Conservation (phyloP, 768 basidiomycete species). For the Pulveroboletus sp. region DNA sequence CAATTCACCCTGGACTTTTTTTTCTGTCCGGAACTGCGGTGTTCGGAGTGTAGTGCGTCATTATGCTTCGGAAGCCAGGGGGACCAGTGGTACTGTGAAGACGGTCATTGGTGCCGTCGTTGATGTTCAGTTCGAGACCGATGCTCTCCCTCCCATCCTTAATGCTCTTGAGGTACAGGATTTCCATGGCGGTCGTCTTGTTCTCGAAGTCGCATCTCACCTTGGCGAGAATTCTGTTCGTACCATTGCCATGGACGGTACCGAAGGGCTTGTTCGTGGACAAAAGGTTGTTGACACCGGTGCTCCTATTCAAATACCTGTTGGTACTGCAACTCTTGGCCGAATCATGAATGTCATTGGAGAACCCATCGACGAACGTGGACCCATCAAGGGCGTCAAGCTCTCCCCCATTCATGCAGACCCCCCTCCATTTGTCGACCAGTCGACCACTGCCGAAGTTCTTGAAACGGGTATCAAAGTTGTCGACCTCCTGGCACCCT, state of each 20-base stretch:
- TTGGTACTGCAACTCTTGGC: conserved; percentile 90
- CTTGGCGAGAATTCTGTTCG: conserved; percentile 99
- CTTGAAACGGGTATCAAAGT: conserved; percentile 99
- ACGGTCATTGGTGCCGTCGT: conserved; percentile 99
- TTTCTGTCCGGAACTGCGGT: background rate
- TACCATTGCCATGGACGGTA: conserved; percentile 99
- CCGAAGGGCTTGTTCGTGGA: conserved; percentile 99
- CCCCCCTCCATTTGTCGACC: conserved; percentile 95
- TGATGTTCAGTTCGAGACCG: conserved; percentile 96
- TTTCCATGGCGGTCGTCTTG: conserved; percentile 92
- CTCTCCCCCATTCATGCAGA: conserved; percentile 93
- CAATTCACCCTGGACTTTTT: background rate
- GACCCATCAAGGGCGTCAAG: conserved; percentile 95
- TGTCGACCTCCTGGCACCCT: conserved; percentile 98
- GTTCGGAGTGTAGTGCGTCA: conserved; percentile 52
- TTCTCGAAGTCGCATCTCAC: conserved; percentile 98
- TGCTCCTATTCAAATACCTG: conserved; percentile 93
- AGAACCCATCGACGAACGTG: conserved; percentile 99
- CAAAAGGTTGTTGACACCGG: conserved; percentile 97
- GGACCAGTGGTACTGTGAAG: conserved; percentile 76
- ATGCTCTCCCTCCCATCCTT: conserved; percentile 88
- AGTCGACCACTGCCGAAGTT: conserved; percentile 98
- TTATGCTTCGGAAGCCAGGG: conserved; percentile 88
- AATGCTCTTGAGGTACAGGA: conserved; percentile 98
- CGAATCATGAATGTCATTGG: conserved; percentile 99